Evolutionary conservation across 2,329 filamentous ascomycete genomes (phyloP).

Genomic region (Teratosphaeria zuluensis): DNA sequence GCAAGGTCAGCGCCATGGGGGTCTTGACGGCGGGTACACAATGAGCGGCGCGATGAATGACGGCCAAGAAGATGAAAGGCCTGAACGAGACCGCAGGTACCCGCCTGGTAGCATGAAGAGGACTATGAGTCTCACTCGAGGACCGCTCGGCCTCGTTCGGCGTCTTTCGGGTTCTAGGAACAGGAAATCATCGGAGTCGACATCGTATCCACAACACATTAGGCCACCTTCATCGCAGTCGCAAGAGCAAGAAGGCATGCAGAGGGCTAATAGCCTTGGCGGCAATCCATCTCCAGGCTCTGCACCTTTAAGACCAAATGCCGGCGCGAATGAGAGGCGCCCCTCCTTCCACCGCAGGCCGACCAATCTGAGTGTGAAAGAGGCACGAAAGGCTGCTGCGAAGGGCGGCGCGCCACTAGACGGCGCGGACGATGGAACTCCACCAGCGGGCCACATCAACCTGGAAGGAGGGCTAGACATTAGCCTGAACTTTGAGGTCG

Average conservation of each 20-base stretch:
- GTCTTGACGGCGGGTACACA: neutral
- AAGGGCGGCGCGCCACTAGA: slow-evolving; percentile 38
- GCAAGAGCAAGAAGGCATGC: slow-evolving; percentile 4
- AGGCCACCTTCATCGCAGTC: slow-evolving; percentile 9
- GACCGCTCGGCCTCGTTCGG: slow-evolving; percentile 33
- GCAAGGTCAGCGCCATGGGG: slow-evolving; percentile 4
- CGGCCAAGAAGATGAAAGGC: neutral
- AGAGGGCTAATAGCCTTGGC: slow-evolving; percentile 17
- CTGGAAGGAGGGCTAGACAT: slow-evolving; percentile 79
- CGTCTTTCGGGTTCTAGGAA: slow-evolving; percentile 28
- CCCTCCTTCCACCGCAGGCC: slow-evolving; percentile 34
- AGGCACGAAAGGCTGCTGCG: slow-evolving; percentile 26
- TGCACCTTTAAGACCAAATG: neutral
- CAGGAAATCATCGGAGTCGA: slow-evolving; percentile 5
- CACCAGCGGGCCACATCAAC: slow-evolving; percentile 52
- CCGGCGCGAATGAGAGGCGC: neutral
- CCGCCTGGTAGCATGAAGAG: slow-evolving; percentile 25
- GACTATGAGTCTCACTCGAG: slow-evolving; percentile 22
- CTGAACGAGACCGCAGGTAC: slow-evolving; percentile 7
- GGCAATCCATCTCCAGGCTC: neutral
- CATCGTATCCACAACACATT: slow-evolving; percentile 7
- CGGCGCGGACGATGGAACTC: slow-evolving; percentile 37
- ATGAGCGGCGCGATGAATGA: neutral
- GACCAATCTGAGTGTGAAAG: slow-evolving; percentile 33
- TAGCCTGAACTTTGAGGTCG: slow-evolving; percentile 81